These are phyloP conservation scores for Globisporangium paddicum DNA, from an alignment of 352 stramenopile species.

Conservation along the genomic window DNA sequence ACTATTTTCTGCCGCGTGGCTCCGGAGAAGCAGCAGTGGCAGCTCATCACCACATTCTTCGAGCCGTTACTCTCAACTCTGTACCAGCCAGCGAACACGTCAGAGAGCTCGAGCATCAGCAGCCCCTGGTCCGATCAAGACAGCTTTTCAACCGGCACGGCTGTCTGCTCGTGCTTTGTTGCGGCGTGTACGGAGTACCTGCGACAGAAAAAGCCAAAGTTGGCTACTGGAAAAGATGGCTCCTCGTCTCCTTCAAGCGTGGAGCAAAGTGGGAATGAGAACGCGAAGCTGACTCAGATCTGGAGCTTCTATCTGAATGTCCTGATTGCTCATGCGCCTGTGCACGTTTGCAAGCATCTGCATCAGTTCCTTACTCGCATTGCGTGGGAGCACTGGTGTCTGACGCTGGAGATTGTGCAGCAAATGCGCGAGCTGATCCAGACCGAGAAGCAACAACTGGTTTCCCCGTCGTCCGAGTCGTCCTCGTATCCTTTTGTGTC, in stretches of 20 bases:
- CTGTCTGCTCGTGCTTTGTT: conserved; percentile 79
- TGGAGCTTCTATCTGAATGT: conserved; percentile 75
- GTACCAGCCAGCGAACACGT: conserved; percentile 71
- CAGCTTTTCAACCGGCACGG: conserved; percentile 62
- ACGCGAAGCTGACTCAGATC: conserved; percentile 68
- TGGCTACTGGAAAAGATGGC: not conserved
- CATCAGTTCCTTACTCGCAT: conserved; percentile 78
- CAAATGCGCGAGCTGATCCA: conserved; percentile 77
- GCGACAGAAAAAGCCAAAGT: conserved; percentile 22
- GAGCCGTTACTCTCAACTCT: conserved; percentile 75
- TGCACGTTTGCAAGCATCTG: conserved; percentile 77
- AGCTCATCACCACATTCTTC: conserved; percentile 65
- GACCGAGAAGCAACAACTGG: conserved; percentile 55
- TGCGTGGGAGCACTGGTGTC: conserved; percentile 79
- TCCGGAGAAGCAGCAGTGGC: conserved; percentile 63
- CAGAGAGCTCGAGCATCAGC: conserved; percentile 57
- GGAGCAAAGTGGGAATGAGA: conserved; percentile 5
- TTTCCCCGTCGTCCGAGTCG: conserved; percentile 20
- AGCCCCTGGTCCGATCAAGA: conserved; percentile 73
- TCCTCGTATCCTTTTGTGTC: conserved; percentile 81
- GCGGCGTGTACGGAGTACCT: conserved; percentile 69
- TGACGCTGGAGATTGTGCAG: conserved; percentile 78
- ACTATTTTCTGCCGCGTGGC: conserved; percentile 56
- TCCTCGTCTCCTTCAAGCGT: not conserved
- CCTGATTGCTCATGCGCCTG: conserved; percentile 68